Evolutionary conservation across 495 filamentous ascomycete species (phyloP), one percentile per base, ranked within the genome.

Genomic region (Umbilicaria muhlenbergii): DNA sequence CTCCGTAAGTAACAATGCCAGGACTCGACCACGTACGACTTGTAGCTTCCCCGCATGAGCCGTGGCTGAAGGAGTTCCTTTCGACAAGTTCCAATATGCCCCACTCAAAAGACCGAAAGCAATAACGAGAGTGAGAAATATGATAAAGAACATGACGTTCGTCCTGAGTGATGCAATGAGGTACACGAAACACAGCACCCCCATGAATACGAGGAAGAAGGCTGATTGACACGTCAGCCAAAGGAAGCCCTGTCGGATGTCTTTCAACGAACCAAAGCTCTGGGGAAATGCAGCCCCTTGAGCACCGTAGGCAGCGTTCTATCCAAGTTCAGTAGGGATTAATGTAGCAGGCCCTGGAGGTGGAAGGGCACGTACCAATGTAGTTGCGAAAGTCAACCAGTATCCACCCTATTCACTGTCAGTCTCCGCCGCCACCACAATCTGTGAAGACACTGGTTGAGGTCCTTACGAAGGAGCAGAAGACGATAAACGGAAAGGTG

Each of bases 401-500:
- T 77, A 80, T 13, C 70, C 70, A 19, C 69, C 72, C 24, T 28
- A 6, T 28, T 28, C 24, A 28, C 6, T 28, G 24, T 28, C 24
- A 28, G 24, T 28, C 24, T 28, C 24, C 24, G 8, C 24, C 6
- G 6, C 24, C 6, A 10, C 8, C 24, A 28, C 24, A 3, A 28
- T 3, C 24, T 28, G 0, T 6, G 24, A 28, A 10, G 8, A 8
- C 24, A 10, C 24, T 28, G 6, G 8, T 28, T 8, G 71, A 51
- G 37, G 45, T 28, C 5, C 24, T 28, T 28, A 55, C 65, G 52
- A 70, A 78, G n/a, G 60, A 58, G 28, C 51, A 58, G 53, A 77
- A 80, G 40, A 81, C 77, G 14, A 78, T 70, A 37, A 69, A 71
- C 5, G 71, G 67, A 15, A 85, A 86, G 0, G 80, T 85, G 57